Conservation (phyloP, 2,329 filamentous ascomycete species). For the Diaporthe sp. region DNA sequence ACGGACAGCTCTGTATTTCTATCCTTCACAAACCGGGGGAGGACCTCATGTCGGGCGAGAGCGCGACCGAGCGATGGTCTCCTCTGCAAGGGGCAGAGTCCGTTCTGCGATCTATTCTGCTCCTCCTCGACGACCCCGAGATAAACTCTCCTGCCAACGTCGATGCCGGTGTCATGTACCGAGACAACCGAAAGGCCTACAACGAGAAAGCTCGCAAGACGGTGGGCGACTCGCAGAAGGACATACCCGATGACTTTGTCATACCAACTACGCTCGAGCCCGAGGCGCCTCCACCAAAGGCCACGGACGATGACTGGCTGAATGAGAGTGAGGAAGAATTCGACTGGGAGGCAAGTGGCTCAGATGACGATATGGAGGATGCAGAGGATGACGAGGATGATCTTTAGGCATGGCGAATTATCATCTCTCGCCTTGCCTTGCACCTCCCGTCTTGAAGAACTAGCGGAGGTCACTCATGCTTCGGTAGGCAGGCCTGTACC, state of each 20-base stretch:
- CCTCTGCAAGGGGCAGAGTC: constrained; percentile 95
- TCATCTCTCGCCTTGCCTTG: constrained; percentile 15
- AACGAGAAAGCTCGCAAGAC: constrained; percentile 77
- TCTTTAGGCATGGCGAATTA: constrained; percentile 57
- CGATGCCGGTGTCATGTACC: constrained; percentile 88
- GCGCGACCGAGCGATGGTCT: constrained; percentile 92
- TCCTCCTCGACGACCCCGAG: constrained; percentile 93
- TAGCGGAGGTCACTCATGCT: neutral
- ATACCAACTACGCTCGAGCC: constrained; percentile 84
- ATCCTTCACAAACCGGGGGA: constrained; percentile 95
- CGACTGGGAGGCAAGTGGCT: constrained; percentile 80
- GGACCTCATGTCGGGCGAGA: constrained; percentile 91
- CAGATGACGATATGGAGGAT: constrained; percentile 71
- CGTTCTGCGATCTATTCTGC: constrained; percentile 91
- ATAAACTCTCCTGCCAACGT: constrained; percentile 95
- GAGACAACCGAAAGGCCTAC: constrained; percentile 80
- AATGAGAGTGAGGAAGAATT: constrained; percentile 85
- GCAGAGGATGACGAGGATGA: constrained; percentile 72
- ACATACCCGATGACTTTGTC: constrained; percentile 83
- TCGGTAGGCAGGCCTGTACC: neutral
- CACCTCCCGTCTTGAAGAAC: neutral
- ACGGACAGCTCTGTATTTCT: constrained; percentile 94
- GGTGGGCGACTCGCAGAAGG: constrained; percentile 80
- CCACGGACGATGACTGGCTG: constrained; percentile 83
- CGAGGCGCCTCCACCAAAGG: constrained; percentile 72